Percentiles rank a stretch among this genome's conserved stretches.
Evolutionary conservation across 306 rosid species (phyloP).

Genomic region (Glycyrrhiza uralensis): DNA sequence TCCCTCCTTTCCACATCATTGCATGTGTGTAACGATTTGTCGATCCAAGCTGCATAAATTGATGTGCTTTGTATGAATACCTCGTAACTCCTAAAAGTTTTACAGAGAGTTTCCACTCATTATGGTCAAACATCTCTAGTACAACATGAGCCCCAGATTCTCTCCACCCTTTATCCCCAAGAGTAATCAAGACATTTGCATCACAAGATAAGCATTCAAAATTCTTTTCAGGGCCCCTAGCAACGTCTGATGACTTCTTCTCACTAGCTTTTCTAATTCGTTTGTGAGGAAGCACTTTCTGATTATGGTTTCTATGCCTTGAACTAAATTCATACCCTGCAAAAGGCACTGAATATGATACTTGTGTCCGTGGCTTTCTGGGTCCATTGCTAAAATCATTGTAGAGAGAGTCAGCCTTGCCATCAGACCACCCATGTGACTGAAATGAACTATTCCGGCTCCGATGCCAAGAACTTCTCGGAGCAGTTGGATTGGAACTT

Average conservation of each 20-base stretch:
- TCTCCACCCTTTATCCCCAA: conserved; percentile 88
- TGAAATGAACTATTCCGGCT: conserved; percentile 48
- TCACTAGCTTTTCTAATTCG: conserved; percentile 81
- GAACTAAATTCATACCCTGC: conserved; percentile 59
- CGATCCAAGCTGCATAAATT: conserved; percentile 95
- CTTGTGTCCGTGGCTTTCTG: conserved; percentile 90
- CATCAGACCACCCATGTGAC: conserved; percentile 74
- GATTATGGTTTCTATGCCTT: conserved; percentile 47
- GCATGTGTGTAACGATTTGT: conserved; percentile 95
- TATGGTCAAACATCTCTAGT: conserved; percentile 73
- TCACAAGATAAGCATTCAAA: conserved; percentile 69
- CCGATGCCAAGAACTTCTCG: conserved; percentile 74
- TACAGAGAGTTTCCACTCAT: conserved; percentile 93
- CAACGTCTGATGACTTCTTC: conserved; percentile 61
- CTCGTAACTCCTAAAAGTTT: conserved; percentile 66
- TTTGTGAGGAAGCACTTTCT: conserved; percentile 66
- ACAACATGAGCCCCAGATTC: conserved; percentile 69
- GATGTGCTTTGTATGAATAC: conserved; percentile 91
- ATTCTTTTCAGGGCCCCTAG: conserved; percentile 56
- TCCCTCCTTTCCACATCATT: conserved; percentile 99
- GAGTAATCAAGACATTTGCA: conserved; percentile 72
- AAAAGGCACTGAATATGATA: conserved; percentile 73
- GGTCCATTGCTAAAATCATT: conserved; percentile 79
- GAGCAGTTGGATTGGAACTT: conserved; percentile 82
- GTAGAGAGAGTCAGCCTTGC: conserved; percentile 54